Evolutionary conservation across 306 rosid species (phyloP).

Genomic region (Quercus alba): DNA sequence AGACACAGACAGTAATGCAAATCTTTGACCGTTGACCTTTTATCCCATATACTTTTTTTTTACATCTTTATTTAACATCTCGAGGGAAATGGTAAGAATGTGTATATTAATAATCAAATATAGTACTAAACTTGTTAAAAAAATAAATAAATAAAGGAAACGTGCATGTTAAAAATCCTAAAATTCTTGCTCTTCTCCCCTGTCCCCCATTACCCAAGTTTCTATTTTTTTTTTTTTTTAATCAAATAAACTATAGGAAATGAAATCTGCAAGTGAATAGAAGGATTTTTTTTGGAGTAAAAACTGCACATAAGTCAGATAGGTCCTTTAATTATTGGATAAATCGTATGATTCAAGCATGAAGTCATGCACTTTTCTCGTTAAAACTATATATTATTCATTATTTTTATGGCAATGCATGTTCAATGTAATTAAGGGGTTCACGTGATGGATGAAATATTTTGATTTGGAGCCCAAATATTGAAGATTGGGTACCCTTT

Average conservation of each 20-base stretch:
- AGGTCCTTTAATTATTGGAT: not conserved
- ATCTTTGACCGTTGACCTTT: constrained; percentile 85
- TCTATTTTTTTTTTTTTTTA: not conserved
- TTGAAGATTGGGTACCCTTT: not conserved
- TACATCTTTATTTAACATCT: constrained; percentile 57
- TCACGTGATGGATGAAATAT: not conserved
- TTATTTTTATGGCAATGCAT: not conserved
- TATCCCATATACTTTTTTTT: not conserved
- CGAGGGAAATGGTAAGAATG: constrained; percentile 29
- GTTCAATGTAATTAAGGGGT: not conserved
- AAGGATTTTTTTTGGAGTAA: not conserved
- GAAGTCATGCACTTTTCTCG: not conserved
- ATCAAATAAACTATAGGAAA: not conserved
- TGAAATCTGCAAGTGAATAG: not conserved
- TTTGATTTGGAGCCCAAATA: not conserved
- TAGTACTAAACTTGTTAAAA: not conserved
- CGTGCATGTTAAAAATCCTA: not conserved
- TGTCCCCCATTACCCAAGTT: constrained; percentile 4
- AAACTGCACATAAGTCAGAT: not conserved
- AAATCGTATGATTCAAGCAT: not conserved
- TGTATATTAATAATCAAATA: too few relatives aligned
- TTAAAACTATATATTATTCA: not conserved
- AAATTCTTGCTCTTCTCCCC: not conserved
- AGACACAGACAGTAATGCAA: constrained; percentile 61
- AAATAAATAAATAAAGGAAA: not conserved